Percentiles rank a stretch among this genome's conserved stretches.
These are phyloP conservation scores for Isabelozyma rhagii DNA, from an alignment of 805 yeast species.

Conservation along the genomic window DNA sequence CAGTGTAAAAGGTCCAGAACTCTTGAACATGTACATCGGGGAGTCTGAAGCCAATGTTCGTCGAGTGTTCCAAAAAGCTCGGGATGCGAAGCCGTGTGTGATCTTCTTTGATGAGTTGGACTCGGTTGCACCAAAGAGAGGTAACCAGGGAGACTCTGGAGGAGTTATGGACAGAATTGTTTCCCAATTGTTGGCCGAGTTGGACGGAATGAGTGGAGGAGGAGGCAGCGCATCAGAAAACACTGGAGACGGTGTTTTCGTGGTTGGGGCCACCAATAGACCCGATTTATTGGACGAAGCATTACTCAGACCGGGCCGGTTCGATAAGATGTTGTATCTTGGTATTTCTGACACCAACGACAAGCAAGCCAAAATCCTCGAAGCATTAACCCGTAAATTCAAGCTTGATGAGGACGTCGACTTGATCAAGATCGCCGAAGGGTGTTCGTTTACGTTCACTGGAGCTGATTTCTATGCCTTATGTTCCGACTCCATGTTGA, in stretches of 20 bases:
- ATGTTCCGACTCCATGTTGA: conserved; percentile 92
- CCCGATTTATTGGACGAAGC: conserved; percentile 97
- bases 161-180: conserved; percentile 99
- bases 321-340: conserved; percentile 89
- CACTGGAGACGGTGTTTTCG: conserved; percentile 74
- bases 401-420: conserved; percentile 58
- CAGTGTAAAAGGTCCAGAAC: conserved; percentile 96
- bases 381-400: conserved; percentile 87
- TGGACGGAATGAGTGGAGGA: conserved; percentile 93
- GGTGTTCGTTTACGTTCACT: conserved; percentile 86
- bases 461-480: conserved; percentile 98
- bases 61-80: conserved; percentile 86
- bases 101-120: conserved; percentile 96
- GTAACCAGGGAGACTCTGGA: conserved; percentile 98
- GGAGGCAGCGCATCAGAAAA: conserved; percentile 40
- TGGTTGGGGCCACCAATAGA: conserved; percentile 97
- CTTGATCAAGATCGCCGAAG: conserved; percentile 54
- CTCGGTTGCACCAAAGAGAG: conserved; percentile 97
- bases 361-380: conserved; percentile 79
- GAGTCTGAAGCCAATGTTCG: conserved; percentile 98
- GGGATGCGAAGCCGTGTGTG: conserved; percentile 97
- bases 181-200: conserved; percentile 88
- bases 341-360: conserved; percentile 91
- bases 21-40: conserved; percentile 96
- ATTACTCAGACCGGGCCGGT: conserved; percentile 86